Evolutionary conservation across 1,139 yeast genomes (phyloP).

Genomic region (Pichia kudriavzevii): DNA sequence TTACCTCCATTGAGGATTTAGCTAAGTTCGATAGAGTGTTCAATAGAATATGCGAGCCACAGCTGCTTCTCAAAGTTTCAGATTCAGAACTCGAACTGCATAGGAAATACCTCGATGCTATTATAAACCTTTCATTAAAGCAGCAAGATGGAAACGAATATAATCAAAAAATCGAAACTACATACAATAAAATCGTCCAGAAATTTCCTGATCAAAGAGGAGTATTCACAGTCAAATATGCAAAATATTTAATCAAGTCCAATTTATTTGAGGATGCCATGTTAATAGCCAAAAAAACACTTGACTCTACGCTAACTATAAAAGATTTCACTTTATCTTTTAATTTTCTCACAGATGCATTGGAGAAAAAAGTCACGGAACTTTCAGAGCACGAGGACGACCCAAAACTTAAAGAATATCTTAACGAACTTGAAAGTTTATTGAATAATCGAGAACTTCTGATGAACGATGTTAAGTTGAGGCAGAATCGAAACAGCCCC

Average conservation of each 20-base stretch:
- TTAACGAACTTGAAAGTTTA: conserved; percentile 49
- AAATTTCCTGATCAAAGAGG: conserved; percentile 60
- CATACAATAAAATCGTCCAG: conserved; percentile 33
- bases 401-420: conserved; percentile 34
- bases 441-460: conserved; percentile 48
- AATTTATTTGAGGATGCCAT: conserved; percentile 38
- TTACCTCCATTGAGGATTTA: neutral
- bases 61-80: conserved; percentile 30
- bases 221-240: conserved; percentile 41
- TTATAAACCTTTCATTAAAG: conserved; percentile 28
- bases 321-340: conserved; percentile 59
- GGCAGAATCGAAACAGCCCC: conserved; percentile 56
- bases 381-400: conserved; percentile 26
- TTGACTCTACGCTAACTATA: conserved; percentile 41
- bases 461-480: conserved; percentile 57
- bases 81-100: conserved; percentile 38
- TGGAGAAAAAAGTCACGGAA: conserved; percentile 42
- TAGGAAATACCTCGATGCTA: conserved; percentile 40
- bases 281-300: conserved; percentile 42
- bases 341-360: conserved; percentile 57
- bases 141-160: conserved; percentile 5
- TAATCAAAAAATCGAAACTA: conserved; percentile 27
- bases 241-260: conserved; percentile 39
- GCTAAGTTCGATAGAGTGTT: conserved; percentile 4
- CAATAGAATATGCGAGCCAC: conserved; percentile 23